Conservation (phyloP, 2,329 filamentous ascomycete genomes). For the Aspergillus brasiliensis region DNA sequence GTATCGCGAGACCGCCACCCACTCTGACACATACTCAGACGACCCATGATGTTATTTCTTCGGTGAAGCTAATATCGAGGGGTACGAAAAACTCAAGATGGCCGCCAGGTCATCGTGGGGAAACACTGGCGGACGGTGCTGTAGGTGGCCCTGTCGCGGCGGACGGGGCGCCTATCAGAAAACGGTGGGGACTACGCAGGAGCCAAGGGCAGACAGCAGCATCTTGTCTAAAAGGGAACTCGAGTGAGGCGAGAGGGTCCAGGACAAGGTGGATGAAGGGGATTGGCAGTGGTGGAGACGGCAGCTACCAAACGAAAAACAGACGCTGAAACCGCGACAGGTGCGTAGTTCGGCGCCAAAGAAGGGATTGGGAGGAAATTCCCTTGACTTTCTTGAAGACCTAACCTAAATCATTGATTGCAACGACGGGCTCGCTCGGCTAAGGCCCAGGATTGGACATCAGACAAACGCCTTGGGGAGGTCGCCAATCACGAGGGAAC, state of each 20-base stretch:
- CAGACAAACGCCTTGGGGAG: background rate
- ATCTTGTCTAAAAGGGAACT: conserved; percentile 19
- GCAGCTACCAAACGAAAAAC: conserved; percentile 10
- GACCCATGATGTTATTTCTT: conserved; percentile 21
- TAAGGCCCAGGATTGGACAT: conserved; percentile 8
- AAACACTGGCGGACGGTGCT: conserved; percentile 21
- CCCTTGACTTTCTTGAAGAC: background rate
- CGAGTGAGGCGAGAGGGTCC: conserved; percentile 22
- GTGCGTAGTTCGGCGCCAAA: background rate
- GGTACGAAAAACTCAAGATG: conserved; percentile 13
- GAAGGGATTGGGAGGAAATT: background rate
- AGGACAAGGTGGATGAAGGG: conserved; percentile 16
- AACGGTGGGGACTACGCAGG: conserved; percentile 22
- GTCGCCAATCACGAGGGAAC: conserved; percentile 19
- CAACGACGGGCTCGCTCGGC: background rate
- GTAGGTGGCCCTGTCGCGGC: conserved; percentile 23
- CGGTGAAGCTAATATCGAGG: conserved; percentile 24
- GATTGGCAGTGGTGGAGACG: conserved; percentile 22
- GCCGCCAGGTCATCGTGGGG: conserved; percentile 31
- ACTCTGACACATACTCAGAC: background rate
- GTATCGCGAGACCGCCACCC: conserved; percentile 11
- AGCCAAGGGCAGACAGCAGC: conserved; percentile 19
- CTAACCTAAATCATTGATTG: background rate
- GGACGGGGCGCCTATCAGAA: conserved; percentile 22
- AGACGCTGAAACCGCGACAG: conserved; percentile 10